Base-by-base conservation (phyloP, 2,329 filamentous ascomycete genomes). In the Scedosporium aurantiacum region DNA sequence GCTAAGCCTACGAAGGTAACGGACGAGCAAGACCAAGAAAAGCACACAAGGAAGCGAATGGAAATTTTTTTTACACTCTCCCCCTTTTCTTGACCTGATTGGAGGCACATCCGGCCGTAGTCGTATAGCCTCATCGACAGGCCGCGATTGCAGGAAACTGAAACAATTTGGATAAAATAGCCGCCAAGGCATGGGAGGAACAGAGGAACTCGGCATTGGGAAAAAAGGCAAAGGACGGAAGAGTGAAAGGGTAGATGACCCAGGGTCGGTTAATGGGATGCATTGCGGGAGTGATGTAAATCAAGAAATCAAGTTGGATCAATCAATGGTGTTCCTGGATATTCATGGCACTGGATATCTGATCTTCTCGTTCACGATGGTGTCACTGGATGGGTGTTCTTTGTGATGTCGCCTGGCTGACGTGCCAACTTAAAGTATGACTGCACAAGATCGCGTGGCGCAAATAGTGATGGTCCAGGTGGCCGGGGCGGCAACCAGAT, bases 101-200 rank as follows among this genome's bases (percentile, higher is more conserved):
- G 43, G 43, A 21, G 43, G n/a, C 43, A 47, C 43, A 47, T 16
- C 43, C 43, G n/a, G 43, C 32, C 32, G 32, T 37, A 37, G 43
- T 21, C 7, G 43, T 47, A 47, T 47, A 47, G n/a, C 43, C 43
- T 47, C 21, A 23, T 23, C 43, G 14, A 47, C 50, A 54, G 50
- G 50, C 50, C 50, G 50, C 16, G 16, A 16, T 54, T 37, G 21
- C 45, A 16, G 25, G 23, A 6, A 43, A 50, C 47, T 43, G 50
- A 52, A 56, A 27, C 59, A 60, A 55, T 60, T 60, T 60, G 59
- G 59, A 45, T 56, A 60, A 60, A 60, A n/a, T 14, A 60, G 59
- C 21, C 47, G 21, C 47, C 58, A 41, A 52, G 58, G 45, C 50
- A 54, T 14, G n/a, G 3, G 43, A 14, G 43, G n/a, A n/a, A n/a